Evolutionary conservation across 2,329 filamentous ascomycete species (phyloP).

Genomic region (Penicillium sp.): DNA sequence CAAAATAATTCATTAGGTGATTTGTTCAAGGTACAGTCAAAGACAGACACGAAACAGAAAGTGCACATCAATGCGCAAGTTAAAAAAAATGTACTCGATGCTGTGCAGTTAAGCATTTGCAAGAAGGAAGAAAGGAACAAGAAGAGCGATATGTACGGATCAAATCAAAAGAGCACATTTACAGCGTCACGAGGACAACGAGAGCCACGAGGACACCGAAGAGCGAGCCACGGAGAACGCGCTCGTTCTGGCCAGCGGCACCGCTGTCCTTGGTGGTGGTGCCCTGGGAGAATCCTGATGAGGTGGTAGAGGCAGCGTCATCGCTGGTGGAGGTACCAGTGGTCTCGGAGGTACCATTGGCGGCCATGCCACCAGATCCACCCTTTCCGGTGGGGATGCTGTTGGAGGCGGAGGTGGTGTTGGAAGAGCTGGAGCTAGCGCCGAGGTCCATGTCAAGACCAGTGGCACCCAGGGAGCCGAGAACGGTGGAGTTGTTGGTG

Average conservation of each 20-base stretch:
- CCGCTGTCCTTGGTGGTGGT: slow-evolving; percentile 24
- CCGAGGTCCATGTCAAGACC: slow-evolving; percentile 67
- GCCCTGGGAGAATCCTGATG: slow-evolving; percentile 36
- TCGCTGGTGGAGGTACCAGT: slow-evolving; percentile 21
- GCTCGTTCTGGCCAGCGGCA: slow-evolving; percentile 39
- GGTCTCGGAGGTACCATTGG: slow-evolving; percentile 16
- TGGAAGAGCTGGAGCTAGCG: slow-evolving; percentile 9
- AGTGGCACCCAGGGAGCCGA: slow-evolving; percentile 78
- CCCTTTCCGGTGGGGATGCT: slow-evolving; percentile 37
- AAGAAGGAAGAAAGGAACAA: slow-evolving; percentile 12
- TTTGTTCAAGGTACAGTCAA: slow-evolving; percentile 17
- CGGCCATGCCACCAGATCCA: slow-evolving; percentile 28
- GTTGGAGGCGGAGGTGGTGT: slow-evolving; percentile 17
- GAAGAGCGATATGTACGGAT: slow-evolving; percentile 3
- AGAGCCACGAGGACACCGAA: slow-evolving; percentile 51
- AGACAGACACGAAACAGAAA: slow-evolving; percentile 15
- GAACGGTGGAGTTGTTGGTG: slow-evolving; percentile 70
- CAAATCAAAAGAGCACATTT: slow-evolving; percentile 19
- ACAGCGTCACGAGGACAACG: slow-evolving; percentile 48
- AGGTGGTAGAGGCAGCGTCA: slow-evolving; percentile 17
- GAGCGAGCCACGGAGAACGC: slow-evolving; percentile 46
- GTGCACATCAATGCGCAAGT: slow-evolving; percentile 5
- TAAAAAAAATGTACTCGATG: slow-evolving; percentile 26
- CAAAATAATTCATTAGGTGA: slow-evolving; percentile 16
- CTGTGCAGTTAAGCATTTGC: slow-evolving; percentile 12